Evolutionary conservation across 257 asterid genomes (phyloP).

Genomic region (Anisodus acutangulus): DNA sequence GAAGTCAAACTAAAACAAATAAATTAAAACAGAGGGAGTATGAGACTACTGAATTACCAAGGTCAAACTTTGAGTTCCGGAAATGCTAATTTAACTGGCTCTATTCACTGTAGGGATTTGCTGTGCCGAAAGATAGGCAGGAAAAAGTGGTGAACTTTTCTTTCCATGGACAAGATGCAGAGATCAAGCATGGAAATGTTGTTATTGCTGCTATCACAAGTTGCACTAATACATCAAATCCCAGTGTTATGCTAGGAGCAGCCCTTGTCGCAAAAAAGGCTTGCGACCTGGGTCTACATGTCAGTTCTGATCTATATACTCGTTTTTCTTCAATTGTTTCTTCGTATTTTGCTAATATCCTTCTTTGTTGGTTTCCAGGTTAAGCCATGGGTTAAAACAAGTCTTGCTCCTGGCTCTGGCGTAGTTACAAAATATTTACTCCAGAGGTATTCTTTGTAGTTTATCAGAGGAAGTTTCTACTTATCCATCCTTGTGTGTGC

Average conservation of each 20-base stretch:
- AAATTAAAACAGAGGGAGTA: too few species aligned
- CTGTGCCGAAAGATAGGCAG: slow-evolving; percentile 83
- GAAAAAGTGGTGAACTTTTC: slow-evolving; percentile 77
- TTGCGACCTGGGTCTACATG: slow-evolving; percentile 81
- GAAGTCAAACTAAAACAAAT: too few species aligned
- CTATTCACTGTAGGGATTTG: slow-evolving; percentile 70
- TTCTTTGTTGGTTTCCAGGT: slow-evolving; percentile 54
- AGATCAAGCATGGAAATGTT: slow-evolving; percentile 92
- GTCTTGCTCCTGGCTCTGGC: slow-evolving; percentile 98
- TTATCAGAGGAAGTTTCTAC: slow-evolving; percentile 18
- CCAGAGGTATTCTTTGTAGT: slow-evolving; percentile 60
- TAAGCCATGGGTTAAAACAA: slow-evolving; percentile 96
- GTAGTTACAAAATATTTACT: slow-evolving; percentile 82
- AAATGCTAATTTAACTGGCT: neutral
- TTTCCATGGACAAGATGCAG: slow-evolving; percentile 83
- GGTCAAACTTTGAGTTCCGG: neutral
- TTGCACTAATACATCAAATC: slow-evolving; percentile 97
- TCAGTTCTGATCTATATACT: slow-evolving; percentile 33
- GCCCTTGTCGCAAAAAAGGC: slow-evolving; percentile 94
- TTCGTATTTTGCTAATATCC: neutral
- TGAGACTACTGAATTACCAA: slow-evolving; percentile 15
- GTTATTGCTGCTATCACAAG: slow-evolving; percentile 97
- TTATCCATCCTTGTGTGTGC: slow-evolving; percentile 20
- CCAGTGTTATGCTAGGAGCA: slow-evolving; percentile 98
- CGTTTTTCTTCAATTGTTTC: slow-evolving; percentile 29